These are phyloP conservation scores for Bryum argenteum DNA, from an alignment of 225 moss, liverwort and hornwort genomes.

Conservation along the genomic window DNA sequence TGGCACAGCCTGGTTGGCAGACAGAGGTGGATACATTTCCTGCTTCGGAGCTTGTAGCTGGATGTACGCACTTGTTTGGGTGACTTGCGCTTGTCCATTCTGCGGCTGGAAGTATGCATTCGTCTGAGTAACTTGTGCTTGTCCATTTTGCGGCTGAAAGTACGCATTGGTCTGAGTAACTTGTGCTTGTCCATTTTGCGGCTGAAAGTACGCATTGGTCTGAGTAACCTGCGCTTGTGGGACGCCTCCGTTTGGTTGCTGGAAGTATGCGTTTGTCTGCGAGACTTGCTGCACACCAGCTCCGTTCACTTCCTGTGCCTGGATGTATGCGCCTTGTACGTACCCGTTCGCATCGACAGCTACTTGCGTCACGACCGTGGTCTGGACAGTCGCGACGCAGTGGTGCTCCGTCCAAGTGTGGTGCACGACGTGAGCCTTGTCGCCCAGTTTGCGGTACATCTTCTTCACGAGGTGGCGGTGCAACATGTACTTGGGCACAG, in stretches of 20 bases:
- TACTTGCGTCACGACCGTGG: conserved; percentile 22
- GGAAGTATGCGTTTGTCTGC: neutral
- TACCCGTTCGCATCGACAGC: conserved; percentile 25
- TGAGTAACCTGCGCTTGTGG: neutral
- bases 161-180: conserved; percentile 14
- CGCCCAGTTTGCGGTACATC: conserved; percentile 50
- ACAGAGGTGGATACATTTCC: conserved; percentile 7
- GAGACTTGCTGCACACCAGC: neutral
- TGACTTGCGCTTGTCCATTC: neutral
- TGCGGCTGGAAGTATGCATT: conserved; percentile 16
- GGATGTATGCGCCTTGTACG: conserved; percentile 28
- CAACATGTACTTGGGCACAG: conserved; percentile 48
- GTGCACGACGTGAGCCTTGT: conserved; percentile 52
- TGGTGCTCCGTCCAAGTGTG: conserved; percentile 36
- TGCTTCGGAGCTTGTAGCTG: conserved; percentile 21
- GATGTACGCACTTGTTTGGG: conserved; percentile 12
- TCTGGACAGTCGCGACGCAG: conserved; percentile 16
- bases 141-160: conserved; percentile 11
- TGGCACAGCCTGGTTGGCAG: neutral
- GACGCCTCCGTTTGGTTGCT: neutral
- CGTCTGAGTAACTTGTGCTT: neutral
- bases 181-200: neutral
- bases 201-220: conserved; percentile 8
- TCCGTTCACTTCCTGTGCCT: conserved; percentile 16
- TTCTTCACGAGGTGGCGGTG: conserved; percentile 56